Conservation (phyloP, 2,329 filamentous ascomycete genomes). For the Fusarium sororula region DNA sequence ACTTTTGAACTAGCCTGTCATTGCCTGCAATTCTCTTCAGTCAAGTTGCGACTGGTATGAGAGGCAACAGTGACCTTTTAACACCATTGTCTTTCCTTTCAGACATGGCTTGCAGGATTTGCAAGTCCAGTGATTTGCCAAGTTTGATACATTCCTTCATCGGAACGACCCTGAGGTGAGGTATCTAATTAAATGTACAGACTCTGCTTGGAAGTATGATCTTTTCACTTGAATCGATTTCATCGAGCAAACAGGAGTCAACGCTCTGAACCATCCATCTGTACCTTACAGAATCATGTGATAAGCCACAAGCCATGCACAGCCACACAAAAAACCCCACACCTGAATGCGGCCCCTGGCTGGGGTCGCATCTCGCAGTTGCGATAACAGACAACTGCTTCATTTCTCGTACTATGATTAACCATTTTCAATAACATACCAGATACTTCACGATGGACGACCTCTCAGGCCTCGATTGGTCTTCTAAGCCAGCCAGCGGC, state of each 20-base stretch:
- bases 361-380: constrained; percentile 28
- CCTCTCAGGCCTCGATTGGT: constrained; percentile 69
- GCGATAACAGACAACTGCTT: constrained; percentile 33
- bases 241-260: background rate
- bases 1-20: background rate
- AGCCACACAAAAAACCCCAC: constrained; percentile 38
- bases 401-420: constrained; percentile 38
- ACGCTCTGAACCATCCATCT: background rate
- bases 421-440: constrained; percentile 35
- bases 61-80: background rate
- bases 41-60: background rate
- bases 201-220: background rate
- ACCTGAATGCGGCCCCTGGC: constrained; percentile 38
- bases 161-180: background rate
- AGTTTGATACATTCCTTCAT: background rate
- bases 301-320: constrained; percentile 25
- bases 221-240: background rate
- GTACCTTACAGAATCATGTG: constrained; percentile 17
- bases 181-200: background rate
- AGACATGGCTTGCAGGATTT: background rate
- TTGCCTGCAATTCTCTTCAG: background rate
- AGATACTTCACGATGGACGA: constrained; percentile 63
- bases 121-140: background rate
- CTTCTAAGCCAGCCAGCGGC: constrained; percentile 51
- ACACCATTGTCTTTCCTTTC: background rate